Evolutionary conservation across 352 stramenopile genomes (phyloP).

Genomic region (Albugo candida): DNA sequence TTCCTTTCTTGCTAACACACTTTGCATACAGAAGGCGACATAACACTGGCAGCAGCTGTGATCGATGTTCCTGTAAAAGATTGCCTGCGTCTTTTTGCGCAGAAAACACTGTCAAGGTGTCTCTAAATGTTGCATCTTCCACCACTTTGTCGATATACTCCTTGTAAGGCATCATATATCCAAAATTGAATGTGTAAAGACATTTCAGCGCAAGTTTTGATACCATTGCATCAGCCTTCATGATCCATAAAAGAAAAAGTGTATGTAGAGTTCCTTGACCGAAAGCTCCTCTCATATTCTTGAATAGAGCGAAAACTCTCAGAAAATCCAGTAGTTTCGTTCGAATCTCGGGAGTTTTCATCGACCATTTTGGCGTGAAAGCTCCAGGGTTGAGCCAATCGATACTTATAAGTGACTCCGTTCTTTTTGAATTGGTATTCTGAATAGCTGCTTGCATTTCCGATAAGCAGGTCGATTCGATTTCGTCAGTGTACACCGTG

Average conservation of each 20-base stretch:
- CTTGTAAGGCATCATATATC: slow-evolving; percentile 74
- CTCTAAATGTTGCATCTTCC: slow-evolving; percentile 64
- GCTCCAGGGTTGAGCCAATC: neutral
- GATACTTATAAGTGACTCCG: too few relatives aligned
- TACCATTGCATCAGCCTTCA: slow-evolving; percentile 76
- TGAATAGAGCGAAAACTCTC: slow-evolving; percentile 63
- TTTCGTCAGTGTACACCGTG: slow-evolving; percentile 50
- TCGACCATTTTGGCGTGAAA: slow-evolving; percentile 5
- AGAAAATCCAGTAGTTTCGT: slow-evolving; percentile 67
- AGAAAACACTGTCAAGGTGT: slow-evolving; percentile 82
- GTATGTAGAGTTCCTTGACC: slow-evolving; percentile 52
- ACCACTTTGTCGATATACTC: slow-evolving; percentile 62
- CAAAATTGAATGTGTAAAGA: slow-evolving; percentile 67
- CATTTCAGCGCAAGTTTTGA: slow-evolving; percentile 76
- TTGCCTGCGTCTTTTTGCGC: slow-evolving; percentile 41
- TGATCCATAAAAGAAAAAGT: slow-evolving; percentile 76
- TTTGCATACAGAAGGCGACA: slow-evolving; percentile 82
- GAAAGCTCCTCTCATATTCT: slow-evolving; percentile 76
- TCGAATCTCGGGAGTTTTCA: slow-evolving; percentile 60
- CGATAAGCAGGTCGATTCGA: slow-evolving; percentile 13
- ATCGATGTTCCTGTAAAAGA: slow-evolving; percentile 65
- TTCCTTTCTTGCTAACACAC: slow-evolving; percentile 72
- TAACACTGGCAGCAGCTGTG: slow-evolving; percentile 62
- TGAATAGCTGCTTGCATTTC: slow-evolving; percentile 10
- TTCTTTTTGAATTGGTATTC: slow-evolving; percentile 9